A percentile compares a stretch with the other conserved stretches of the same genome.
Conservation (phyloP, 2,329 filamentous ascomycete species). For the Mycosphaerella sp. region DNA sequence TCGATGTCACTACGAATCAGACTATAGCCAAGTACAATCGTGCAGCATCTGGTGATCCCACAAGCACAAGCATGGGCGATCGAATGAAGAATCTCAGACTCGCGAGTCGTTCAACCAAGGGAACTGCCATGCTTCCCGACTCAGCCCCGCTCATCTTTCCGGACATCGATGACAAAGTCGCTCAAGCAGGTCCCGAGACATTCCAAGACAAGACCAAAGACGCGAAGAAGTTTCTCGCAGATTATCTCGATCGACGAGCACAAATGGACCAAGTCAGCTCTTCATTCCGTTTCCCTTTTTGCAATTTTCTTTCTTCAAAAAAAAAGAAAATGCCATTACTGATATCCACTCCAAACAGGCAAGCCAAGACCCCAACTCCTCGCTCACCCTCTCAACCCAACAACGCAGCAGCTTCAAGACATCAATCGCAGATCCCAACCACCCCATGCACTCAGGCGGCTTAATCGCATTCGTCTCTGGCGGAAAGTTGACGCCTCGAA, state of each 20-base stretch:
- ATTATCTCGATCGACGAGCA: slow-evolving; percentile 47
- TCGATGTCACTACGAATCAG: slow-evolving; percentile 37
- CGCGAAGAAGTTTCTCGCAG: slow-evolving; percentile 38
- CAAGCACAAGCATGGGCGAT: slow-evolving; percentile 18
- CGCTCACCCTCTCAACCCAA: slow-evolving; percentile 32
- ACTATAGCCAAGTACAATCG: slow-evolving; percentile 27
- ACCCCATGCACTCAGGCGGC: slow-evolving; percentile 47
- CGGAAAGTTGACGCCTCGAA: slow-evolving; percentile 34
- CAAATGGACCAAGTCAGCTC: slow-evolving; percentile 42
- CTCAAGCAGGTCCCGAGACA: slow-evolving; percentile 21
- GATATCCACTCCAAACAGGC: slow-evolving; percentile 13
- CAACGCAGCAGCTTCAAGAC: slow-evolving; percentile 40
- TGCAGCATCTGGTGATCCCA: slow-evolving; percentile 1
- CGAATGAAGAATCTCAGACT: slow-evolving; percentile 35
- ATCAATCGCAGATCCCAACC: slow-evolving; percentile 48
- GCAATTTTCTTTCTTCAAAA: slow-evolving; percentile 1
- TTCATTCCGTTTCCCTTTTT: background rate
- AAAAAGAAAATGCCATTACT: too few species aligned
- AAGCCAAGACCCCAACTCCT: slow-evolving; percentile 38
- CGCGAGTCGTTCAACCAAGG: slow-evolving; percentile 37
- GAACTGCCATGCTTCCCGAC: slow-evolving; percentile 41
- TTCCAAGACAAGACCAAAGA: slow-evolving; percentile 29
- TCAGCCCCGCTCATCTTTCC: slow-evolving; percentile 48
- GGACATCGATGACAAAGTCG: slow-evolving; percentile 34
- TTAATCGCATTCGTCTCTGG: slow-evolving; percentile 45